Evolutionary conservation across 1,284 basidiomycete genomes (phyloP), one percentile per base, ranked within the genome.

Genomic region (Neonothopanus nambi): DNA sequence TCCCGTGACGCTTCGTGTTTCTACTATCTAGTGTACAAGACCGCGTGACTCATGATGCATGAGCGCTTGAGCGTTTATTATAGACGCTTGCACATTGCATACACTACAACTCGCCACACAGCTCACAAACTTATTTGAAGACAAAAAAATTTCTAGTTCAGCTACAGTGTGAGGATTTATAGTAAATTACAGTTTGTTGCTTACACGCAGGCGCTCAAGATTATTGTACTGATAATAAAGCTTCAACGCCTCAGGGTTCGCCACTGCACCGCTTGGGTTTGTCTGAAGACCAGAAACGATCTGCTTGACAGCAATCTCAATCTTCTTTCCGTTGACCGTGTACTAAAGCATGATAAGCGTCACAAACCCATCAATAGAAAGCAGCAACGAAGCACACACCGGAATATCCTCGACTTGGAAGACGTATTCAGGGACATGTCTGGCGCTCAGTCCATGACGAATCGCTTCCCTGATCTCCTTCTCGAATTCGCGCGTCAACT

Each of bases 301-400:
- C 63, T 87, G 83, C 65, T 88, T 87, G 44, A 87, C 81, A 2
- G 84, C 84, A 36, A 88, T 84, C 67, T 88, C 86, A 39, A 88
- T 85, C 66, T 86, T 88, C 72, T 88, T 88, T 9, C 80, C 81
- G 46, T 87, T 88, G 4, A 85, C 80, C 0, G 84, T 88, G 60
- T 87, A 86, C 85, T 85, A 55, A 7, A 39, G 17, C 35, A 44
- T 39, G 18, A 46, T 39, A 18, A 39, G 17, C 30, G n/a, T n/a
- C n/a, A n/a, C n/a, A n/a, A n/a, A n/a, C n/a, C 40, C 13, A 56
- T 20, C 51, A n/a, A 36, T 45, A 12, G 4, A 33, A 39, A 15
- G 33, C 5, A 35, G 45, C 51, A 40, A 5, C 26, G 18, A 54
- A 28, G 39, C 11, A 72, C 82, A 43, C 44, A 87, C n/a, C 35